Base-by-base conservation (phyloP, 2,329 filamentous ascomycete species). In the Colletotrichum tofieldiae region DNA sequence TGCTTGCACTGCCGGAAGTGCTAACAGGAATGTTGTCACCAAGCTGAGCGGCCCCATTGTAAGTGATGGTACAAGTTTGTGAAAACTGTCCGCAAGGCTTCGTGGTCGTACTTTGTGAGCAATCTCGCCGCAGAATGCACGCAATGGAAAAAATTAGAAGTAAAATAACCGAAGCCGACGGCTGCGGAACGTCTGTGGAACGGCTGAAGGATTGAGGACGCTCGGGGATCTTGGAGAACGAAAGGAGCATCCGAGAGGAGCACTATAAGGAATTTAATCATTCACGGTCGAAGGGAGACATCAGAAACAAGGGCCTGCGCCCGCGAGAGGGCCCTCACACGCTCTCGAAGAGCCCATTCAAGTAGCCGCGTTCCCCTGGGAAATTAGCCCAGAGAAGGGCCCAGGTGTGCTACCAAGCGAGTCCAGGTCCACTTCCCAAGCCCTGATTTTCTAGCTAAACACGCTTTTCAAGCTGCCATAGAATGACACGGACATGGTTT, bases 321-420 rank as follows among this genome's bases (percentile, higher is more conserved):
- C 23, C 18, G 12, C 37, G 20, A 12, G 23, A 43, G 39, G 55
- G 23, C 12, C 18, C 23, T 43, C 37, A 29, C n/a, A 37, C 41
- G 23, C 23, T 18, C 23, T 20, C 14, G n/a, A 5, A 26, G 32
- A 23, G 43, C 58, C 41, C 18, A 7, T 11, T 39, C 26, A 41
- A 6, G 12, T 47, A 18, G 41, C 58, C 23, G 43, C 58, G 58
- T 47, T 35, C 58, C 58, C 14, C 16, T 35, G 18, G 43, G 41
- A 61, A 29, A 61, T 61, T 49, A 35, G 11, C 23, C 23, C 6
- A 61, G 23, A 32, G 20, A n/a, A 47, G 43, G 58, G 58, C 3
- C 58, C 41, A 61, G 58, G 41, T 29, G 55, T 20, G 39, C 8
- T 41, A 41, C 55, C 16, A 43, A n/a, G 41, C 39, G 29, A 61